Conservation (phyloP, 139 green algal species). For the Tetradesmus lagerheimii region DNA sequence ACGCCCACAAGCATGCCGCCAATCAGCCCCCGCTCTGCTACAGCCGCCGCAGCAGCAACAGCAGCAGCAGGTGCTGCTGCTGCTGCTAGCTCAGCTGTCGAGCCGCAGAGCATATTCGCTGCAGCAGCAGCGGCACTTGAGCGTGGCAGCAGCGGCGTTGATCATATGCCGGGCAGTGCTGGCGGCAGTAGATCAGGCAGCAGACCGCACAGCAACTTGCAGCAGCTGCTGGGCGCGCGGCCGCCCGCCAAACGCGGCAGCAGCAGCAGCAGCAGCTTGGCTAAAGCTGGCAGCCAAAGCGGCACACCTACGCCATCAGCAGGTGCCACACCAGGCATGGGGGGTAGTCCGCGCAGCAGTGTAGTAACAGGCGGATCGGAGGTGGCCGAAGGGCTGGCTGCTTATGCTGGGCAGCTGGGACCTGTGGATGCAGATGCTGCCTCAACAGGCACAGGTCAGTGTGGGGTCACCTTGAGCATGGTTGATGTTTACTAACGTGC, state of each 20-base stretch:
- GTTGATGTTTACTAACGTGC: neutral
- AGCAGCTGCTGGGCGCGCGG: neutral
- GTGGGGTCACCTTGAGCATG: neutral
- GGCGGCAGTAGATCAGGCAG: neutral
- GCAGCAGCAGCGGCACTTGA: slow-evolving; percentile 14
- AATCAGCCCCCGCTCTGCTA: neutral
- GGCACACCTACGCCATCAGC: neutral
- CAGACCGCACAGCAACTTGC: neutral
- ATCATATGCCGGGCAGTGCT: neutral
- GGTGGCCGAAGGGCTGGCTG: neutral
- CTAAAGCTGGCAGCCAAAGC: neutral
- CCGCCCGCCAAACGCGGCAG: neutral
- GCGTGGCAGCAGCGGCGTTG: neutral
- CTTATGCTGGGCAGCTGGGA: neutral
- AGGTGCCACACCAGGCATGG: neutral
- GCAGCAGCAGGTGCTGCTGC: neutral
- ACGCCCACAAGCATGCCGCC: neutral
- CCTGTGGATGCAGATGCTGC: slow-evolving; percentile 18
- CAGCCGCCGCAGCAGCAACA: slow-evolving; percentile 14
- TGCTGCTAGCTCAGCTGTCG: neutral
- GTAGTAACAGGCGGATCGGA: neutral
- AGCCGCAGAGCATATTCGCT: neutral
- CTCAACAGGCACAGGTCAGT: slow-evolving; percentile 26
- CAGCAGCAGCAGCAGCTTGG: slow-evolving; percentile 30
- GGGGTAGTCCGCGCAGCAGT: neutral